phyloP scores from a whole-genome alignment of 306 rosid genomes.

The Fagus sylvatica region DNA sequence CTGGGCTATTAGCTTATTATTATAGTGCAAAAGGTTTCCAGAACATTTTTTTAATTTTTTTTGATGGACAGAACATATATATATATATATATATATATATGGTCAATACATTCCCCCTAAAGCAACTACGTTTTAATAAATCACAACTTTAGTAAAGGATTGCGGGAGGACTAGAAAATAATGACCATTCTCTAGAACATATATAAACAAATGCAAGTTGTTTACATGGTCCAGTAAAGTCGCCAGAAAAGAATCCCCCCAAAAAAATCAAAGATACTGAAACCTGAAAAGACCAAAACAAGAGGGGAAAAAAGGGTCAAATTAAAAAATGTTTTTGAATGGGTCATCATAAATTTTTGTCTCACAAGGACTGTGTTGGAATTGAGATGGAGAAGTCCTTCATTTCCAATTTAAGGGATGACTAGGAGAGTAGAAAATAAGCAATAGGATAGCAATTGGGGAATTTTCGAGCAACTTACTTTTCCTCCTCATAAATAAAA shows the following conservation, averaged over 20 bases:
- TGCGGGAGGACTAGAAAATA: not conserved
- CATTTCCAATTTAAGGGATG: slow-evolving; percentile 8
- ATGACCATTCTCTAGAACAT: not conserved
- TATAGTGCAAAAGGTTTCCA: not conserved
- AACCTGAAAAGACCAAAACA: not conserved
- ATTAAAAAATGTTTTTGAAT: slow-evolving; percentile 9
- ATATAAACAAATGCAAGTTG: not conserved
- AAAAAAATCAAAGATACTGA: not conserved
- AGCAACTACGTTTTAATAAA: not conserved
- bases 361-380: not conserved
- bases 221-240: slow-evolving; percentile 2
- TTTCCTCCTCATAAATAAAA: not conserved
- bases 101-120: not conserved
- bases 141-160: not conserved
- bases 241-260: not conserved
- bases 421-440: slow-evolving; percentile 21
- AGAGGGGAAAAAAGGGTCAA: not conserved
- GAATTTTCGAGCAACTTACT: slow-evolving; percentile 23
- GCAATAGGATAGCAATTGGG: slow-evolving; percentile 4
- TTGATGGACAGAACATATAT: too few relatives aligned
- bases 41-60: too few relatives aligned
- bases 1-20: too few relatives aligned
- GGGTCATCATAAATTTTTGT: not conserved
- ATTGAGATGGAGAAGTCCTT: not conserved
- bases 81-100: not conserved